These are phyloP conservation scores for Talaromyces islandicus DNA, from an alignment of 2,329 filamentous ascomycete species.

Conservation along the genomic window DNA sequence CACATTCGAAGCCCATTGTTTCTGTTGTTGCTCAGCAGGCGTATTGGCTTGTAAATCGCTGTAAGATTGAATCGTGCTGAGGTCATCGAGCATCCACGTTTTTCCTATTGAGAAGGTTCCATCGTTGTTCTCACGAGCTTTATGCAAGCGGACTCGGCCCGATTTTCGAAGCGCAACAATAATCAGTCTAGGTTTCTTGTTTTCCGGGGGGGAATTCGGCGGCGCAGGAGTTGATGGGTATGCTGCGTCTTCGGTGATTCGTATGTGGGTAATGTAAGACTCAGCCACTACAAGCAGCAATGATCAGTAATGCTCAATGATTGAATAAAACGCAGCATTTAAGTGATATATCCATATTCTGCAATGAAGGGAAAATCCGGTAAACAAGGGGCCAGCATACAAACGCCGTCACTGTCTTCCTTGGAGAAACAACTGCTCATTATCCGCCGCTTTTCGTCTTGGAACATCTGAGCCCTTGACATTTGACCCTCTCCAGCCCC, in stretches of 20 bases:
- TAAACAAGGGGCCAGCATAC: constrained; percentile 48
- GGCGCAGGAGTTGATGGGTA: constrained; percentile 81
- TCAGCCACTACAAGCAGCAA: constrained; percentile 58
- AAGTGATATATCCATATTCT: not conserved
- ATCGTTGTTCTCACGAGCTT: constrained; percentile 91
- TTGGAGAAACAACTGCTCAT: constrained; percentile 92
- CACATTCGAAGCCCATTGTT: constrained; percentile 71
- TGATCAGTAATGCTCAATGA: not conserved
- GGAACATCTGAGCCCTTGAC: constrained; percentile 72
- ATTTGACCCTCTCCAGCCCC: constrained; percentile 24
- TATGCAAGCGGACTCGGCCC: constrained; percentile 89
- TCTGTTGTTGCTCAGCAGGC: constrained; percentile 55
- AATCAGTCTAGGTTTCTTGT: constrained; percentile 85
- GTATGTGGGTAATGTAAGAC: constrained; percentile 96
- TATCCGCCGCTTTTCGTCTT: constrained; percentile 93
- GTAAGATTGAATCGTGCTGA: constrained; percentile 77
- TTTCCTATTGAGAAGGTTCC: constrained; percentile 96
- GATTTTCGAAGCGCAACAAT: constrained; percentile 91
- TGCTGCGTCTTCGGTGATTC: constrained; percentile 77
- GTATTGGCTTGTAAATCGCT: constrained; percentile 54
- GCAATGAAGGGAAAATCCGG: not conserved
- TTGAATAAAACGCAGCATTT: not conserved
- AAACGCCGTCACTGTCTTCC: constrained; percentile 76
- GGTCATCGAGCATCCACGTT: constrained; percentile 93
- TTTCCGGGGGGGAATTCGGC: constrained; percentile 63